Base-by-base conservation (phyloP, 2,329 filamentous ascomycete genomes). In the Colletotrichum tamarilloi region DNA sequence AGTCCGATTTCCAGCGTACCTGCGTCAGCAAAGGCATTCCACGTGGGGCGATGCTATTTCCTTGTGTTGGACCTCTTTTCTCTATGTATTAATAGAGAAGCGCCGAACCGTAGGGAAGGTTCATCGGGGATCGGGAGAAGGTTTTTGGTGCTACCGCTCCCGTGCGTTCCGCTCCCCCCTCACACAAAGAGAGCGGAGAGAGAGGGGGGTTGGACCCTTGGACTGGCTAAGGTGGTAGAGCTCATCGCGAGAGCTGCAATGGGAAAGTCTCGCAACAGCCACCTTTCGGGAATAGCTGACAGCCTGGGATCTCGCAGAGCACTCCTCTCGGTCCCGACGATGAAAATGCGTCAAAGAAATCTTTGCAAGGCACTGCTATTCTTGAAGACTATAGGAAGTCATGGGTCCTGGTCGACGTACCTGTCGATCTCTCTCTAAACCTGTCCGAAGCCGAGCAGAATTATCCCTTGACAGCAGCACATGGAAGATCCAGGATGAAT, bases 121-220 rank as follows among this genome's bases (percentile, higher is more conserved):
- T 68, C 52, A 68, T 49, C 28, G 53, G 65, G 28, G 52, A 62
- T 58, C 32, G 60, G 46, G 42, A 58, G 35, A 72, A 72, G 42
- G 71, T 65, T 73, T 38, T 30, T 38, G 71, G 60, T 73, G 28
- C 49, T 71, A 56, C 32, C 67, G 55, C 70, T 69, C 70, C 70
- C 70, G 66, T 73, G 66, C 71, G 60, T 73, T 73, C 71, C 71
- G 71, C 71, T 73, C 71, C 71, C 67, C 71, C 71, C 58, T 71
- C 24, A 65, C 38, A 52, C 24, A 35, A 28, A 57, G 28, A 57
- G 28, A 35, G 14, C 30, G 56, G 22, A 49, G 6, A 46, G 46
- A 38, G 60, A 22, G 49, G 49, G 60, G 62, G 67, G 67, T 70
- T 73, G 60, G 71, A 71, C 67, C 71, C 71, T 60, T 70, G 60